Base-by-base conservation (phyloP, 2,329 filamentous ascomycete species). In the Triangularia setosa region DNA sequence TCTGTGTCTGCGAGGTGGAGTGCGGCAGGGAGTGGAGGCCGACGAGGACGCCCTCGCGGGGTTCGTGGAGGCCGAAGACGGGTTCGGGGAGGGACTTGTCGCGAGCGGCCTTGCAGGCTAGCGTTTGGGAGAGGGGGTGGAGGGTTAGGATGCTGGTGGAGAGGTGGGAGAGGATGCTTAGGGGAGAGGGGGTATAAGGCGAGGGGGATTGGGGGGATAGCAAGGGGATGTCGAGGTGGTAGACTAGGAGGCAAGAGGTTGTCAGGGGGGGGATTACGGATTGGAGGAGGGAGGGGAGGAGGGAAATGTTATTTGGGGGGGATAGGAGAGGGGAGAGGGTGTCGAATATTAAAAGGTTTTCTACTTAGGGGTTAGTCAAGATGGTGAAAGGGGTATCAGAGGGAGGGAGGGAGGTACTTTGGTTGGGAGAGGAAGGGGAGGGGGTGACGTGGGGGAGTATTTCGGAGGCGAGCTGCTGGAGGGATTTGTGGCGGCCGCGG, bases 91-190 rank as follows among this genome's bases (percentile, higher is more conserved):
- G 79, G 71, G 90, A 93, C 64, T 90, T 85, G 75, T 95, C 88
- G 9, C 84, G 83, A 3, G 94, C 93, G n/a, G 83, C 84, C 74
- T 92, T 92, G 40, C 85, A 83, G 28, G 88, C 87, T 4, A 95
- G 82, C 53, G 91, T 85, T 70, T 97, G 92, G 7, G 86, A 79
- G 44, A 97, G 83, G 14, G 87, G 90, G 44, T 89, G 87, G 0
- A 91, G 81, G 4, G 85, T 87, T 65, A 98, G 83, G 61, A 98
- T 85, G 3, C 92, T 89, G 3, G 95, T 99, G n/a, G 93, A 91
- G 64, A 97, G 87, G 76, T 96, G 96, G 55, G 84, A 85, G 23
- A 98, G 81, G 0, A 93, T 79, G 1, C 87, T 87, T 12, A 96
- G 81, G 0, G 92, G 87, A 27, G 86, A 79, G 0, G 93, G 92